A percentile compares a stretch with the other conserved stretches of the same genome.
phyloP scores from a whole-genome alignment of 2,329 filamentous ascomycete species.

The Aspergillus sp. region DNA sequence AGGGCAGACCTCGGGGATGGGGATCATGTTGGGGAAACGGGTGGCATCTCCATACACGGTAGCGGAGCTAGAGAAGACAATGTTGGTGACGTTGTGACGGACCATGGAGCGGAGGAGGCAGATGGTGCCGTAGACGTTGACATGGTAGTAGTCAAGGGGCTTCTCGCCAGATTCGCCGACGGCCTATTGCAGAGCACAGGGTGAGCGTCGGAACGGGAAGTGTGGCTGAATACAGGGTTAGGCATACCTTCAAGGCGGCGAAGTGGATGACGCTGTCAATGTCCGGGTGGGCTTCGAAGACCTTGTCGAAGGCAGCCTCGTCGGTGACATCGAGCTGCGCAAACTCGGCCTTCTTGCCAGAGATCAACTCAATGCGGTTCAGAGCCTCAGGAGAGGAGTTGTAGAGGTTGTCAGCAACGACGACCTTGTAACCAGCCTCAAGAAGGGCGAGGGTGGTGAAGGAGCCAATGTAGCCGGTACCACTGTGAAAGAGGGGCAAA shows the following conservation, averaged over 20 bases:
- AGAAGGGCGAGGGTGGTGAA: conserved; percentile 93
- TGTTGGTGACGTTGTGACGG: conserved; percentile 87
- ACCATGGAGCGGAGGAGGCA: conserved; percentile 83
- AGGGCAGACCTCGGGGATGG: conserved; percentile 95
- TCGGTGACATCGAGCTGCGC: conserved; percentile 86
- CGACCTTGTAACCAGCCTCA: conserved; percentile 91
- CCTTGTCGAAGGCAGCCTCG: conserved; percentile 75
- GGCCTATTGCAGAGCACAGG: conserved; percentile 56
- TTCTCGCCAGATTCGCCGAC: conserved; percentile 94
- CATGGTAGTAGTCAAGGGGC: conserved; percentile 94
- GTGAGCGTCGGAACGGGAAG: background rate
- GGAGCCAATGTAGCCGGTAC: conserved; percentile 98
- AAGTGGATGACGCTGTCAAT: conserved; percentile 99
- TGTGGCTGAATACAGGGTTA: background rate
- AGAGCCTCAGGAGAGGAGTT: conserved; percentile 91
- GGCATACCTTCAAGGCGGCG: conserved; percentile 81
- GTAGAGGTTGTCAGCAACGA: conserved; percentile 95
- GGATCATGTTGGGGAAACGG: conserved; percentile 95
- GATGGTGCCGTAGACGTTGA: conserved; percentile 93
- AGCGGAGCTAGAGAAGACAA: conserved; percentile 97
- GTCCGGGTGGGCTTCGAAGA: conserved; percentile 84
- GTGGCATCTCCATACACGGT: conserved; percentile 99
- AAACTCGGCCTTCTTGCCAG: conserved; percentile 82
- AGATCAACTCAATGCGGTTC: conserved; percentile 92
- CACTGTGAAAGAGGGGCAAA: conserved; percentile 54